These are phyloP conservation scores for Lactifluus volemus DNA, from an alignment of 768 basidiomycete genomes.

Conservation along the genomic window DNA sequence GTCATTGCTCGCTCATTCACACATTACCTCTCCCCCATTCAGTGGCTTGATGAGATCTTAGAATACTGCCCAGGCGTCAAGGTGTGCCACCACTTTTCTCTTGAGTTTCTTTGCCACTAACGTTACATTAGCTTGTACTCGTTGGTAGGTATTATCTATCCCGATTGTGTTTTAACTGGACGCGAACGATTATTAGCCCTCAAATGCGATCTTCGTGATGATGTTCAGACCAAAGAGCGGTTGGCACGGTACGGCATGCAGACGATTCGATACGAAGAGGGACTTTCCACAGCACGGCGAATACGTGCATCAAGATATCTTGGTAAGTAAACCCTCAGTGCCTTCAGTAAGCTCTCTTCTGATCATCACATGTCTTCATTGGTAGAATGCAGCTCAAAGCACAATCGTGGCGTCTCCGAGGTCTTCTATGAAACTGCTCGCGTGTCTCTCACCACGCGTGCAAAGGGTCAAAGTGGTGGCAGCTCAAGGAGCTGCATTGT, in stretches of 20 bases:
- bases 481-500: conserved; percentile 41
- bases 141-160: conserved; percentile 54
- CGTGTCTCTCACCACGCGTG: conserved; percentile 66
- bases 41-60: conserved; percentile 93
- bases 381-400: conserved; percentile 93
- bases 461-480: conserved; percentile 45
- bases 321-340: conserved; percentile 43
- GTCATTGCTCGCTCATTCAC: neutral
- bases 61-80: conserved; percentile 95
- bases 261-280: conserved; percentile 88
- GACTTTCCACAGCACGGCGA: conserved; percentile 76
- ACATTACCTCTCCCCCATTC: conserved; percentile 1
- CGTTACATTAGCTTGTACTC: conserved; percentile 56
- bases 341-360: neutral
- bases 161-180: conserved; percentile 2
- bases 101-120: neutral
- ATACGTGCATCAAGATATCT: conserved; percentile 92
- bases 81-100: conserved; percentile 34
- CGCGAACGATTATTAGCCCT: conserved; percentile 47
- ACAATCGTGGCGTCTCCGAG: conserved; percentile 89
- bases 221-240: conserved; percentile 59
- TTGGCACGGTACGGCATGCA: conserved; percentile 61
- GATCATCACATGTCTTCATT: neutral
- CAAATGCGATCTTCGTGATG: conserved; percentile 94
- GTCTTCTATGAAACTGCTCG: conserved; percentile 90